Conservation (phyloP, 164 flowering plant genomes). For the Vitis amurensis region DNA sequence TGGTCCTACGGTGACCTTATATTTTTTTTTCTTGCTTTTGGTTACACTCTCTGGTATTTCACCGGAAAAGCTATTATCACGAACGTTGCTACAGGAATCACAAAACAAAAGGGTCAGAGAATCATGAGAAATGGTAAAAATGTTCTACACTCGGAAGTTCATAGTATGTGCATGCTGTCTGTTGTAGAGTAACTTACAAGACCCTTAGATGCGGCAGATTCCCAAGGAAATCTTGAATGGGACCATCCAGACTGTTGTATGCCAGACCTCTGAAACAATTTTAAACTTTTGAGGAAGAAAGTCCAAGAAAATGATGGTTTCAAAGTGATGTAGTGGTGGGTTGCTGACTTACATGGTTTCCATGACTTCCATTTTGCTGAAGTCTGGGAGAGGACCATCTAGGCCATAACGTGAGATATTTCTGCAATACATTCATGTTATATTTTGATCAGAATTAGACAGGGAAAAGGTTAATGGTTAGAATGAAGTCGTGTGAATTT, state of each 20-base stretch:
- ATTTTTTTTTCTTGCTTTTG: not conserved
- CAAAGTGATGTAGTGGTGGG: too few species aligned
- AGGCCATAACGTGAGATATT: conserved; percentile 5
- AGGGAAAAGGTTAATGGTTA: too few species aligned
- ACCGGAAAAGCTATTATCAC: conserved; percentile 6
- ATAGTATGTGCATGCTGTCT: not conserved
- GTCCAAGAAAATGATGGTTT: not conserved
- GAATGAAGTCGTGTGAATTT: too few species aligned
- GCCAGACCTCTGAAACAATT: not conserved
- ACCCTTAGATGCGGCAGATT: conserved; percentile 3
- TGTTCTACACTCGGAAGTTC: too few species aligned
- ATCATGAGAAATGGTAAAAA: not conserved
- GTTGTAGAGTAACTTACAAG: not conserved
- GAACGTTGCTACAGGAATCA: not conserved
- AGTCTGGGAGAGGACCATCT: conserved; percentile 4
- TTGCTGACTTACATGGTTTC: conserved; percentile 8
- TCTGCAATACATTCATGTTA: not conserved
- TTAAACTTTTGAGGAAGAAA: not conserved
- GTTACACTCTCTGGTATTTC: not conserved
- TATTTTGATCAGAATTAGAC: too few species aligned
- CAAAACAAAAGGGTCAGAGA: not conserved
- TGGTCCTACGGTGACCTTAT: not conserved
- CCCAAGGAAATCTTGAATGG: conserved; percentile 8
- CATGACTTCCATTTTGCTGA: conserved; percentile 9
- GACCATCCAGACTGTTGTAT: conserved; percentile 5